Evolutionary conservation across 2,329 filamentous ascomycete genomes (phyloP).

Genomic region (Aureobasidium pullulans): DNA sequence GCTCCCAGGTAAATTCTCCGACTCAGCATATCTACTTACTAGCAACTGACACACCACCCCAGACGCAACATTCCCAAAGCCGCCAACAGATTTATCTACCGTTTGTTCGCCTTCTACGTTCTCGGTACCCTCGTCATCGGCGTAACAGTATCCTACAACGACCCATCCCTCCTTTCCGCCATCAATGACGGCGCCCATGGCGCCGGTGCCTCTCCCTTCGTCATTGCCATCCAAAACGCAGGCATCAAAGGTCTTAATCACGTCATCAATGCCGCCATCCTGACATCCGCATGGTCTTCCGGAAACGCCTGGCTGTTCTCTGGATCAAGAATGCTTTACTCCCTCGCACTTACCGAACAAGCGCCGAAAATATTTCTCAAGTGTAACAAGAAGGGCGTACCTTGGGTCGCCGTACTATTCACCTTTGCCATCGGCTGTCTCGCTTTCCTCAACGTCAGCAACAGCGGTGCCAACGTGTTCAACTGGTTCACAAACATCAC

Average conservation of each 20-base stretch:
- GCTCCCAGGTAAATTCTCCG: slow-evolving; percentile 42
- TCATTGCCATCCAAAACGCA: slow-evolving; percentile 41
- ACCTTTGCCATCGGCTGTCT: slow-evolving; percentile 35
- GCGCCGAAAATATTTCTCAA: slow-evolving; percentile 49
- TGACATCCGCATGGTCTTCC: slow-evolving; percentile 52
- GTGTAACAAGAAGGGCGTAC: slow-evolving; percentile 44
- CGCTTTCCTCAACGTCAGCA: slow-evolving; percentile 30
- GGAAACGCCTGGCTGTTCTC: slow-evolving; percentile 54
- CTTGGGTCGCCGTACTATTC: slow-evolving; percentile 40
- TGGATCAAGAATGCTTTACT: slow-evolving; percentile 50
- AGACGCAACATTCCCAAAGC: slow-evolving; percentile 55
- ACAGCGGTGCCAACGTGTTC: slow-evolving; percentile 31
- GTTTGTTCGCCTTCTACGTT: slow-evolving; percentile 37
- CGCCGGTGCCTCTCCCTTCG: slow-evolving; percentile 43
- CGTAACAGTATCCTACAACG: slow-evolving; percentile 35
- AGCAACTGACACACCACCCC: too few species aligned
- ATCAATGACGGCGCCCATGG: slow-evolving; percentile 30
- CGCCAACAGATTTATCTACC: slow-evolving; percentile 38
- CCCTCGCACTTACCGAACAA: slow-evolving; percentile 47
- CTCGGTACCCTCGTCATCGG: slow-evolving; percentile 31
- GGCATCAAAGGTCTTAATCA: slow-evolving; percentile 33
- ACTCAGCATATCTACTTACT: too few species aligned
- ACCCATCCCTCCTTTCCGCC: slow-evolving; percentile 26
- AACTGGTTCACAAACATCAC: slow-evolving; percentile 36
- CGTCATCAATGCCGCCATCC: slow-evolving; percentile 54